These are phyloP conservation scores for Neopestalotiopsis sp. DNA, from an alignment of 2,329 filamentous ascomycete genomes.

Conservation along the genomic window DNA sequence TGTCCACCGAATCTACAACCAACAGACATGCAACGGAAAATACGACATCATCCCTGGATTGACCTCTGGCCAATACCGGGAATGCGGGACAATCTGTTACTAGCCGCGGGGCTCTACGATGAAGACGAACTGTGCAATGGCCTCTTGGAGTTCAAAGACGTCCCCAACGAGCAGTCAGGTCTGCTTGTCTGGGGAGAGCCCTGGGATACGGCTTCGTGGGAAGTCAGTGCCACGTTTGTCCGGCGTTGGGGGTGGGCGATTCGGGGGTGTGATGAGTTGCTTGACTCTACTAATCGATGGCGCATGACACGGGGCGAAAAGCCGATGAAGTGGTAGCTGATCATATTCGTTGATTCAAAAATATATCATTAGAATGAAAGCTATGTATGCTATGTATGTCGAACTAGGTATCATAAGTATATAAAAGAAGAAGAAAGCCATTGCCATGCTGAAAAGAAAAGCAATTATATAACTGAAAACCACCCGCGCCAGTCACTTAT, in stretches of 20 bases:
- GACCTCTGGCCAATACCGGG: constrained; percentile 21
- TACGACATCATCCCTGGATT: constrained; percentile 21
- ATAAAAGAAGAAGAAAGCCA: not conserved
- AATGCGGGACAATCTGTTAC: constrained; percentile 20
- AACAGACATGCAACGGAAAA: constrained; percentile 17
- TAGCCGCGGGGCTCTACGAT: not conserved
- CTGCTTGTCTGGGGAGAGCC: constrained; percentile 22
- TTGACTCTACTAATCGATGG: constrained; percentile 45
- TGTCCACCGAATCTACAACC: constrained; percentile 13
- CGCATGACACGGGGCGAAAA: constrained; percentile 18
- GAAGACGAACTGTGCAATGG: constrained; percentile 20
- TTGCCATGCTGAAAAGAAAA: not conserved
- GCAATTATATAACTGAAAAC: not conserved
- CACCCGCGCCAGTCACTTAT: not conserved
- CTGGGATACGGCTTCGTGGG: constrained; percentile 49
- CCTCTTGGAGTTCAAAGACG: constrained; percentile 16
- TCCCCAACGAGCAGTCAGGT: constrained; percentile 10
- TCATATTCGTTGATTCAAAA: no score
- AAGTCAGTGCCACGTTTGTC: constrained; percentile 50
- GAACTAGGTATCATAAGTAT: not conserved
- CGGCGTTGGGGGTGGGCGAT: constrained; percentile 51
- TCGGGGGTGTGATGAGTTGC: constrained; percentile 42
- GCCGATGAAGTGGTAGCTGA: not conserved
- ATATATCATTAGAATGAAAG: not conserved
- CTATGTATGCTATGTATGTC: not conserved